A percentile compares a stretch with the other conserved stretches of the same genome.
Conservation (phyloP, 768 basidiomycete genomes). For the Multifurca ochricompacta region DNA sequence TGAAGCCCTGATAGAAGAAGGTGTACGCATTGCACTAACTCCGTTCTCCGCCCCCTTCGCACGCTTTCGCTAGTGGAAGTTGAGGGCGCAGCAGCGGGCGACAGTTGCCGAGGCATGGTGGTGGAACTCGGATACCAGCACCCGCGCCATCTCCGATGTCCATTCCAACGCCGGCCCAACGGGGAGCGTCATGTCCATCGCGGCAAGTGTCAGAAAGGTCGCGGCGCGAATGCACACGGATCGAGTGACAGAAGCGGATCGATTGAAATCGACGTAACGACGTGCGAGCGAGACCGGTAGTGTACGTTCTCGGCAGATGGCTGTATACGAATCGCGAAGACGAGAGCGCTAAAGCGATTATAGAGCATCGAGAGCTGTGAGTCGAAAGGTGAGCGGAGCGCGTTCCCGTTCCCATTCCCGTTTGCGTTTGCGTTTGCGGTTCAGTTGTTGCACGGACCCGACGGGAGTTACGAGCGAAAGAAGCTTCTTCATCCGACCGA, state of each 20-base stretch:
- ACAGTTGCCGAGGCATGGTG: too few relatives aligned
- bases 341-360: constrained; percentile 72
- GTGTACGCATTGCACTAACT: constrained; percentile 13
- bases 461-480: constrained; percentile 67
- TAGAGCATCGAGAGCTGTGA: constrained; percentile 67
- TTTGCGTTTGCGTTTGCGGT: too few relatives aligned
- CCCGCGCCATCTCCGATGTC: constrained; percentile 50
- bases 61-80: not conserved
- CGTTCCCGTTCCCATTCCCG: too few relatives aligned
- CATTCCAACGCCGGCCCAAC: constrained; percentile 52
- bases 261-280: constrained; percentile 54
- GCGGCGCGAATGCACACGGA: constrained; percentile 68
- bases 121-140: constrained; percentile 52
- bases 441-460: constrained; percentile 60
- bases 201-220: constrained; percentile 58
- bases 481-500: constrained; percentile 52
- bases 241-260: constrained; percentile 55
- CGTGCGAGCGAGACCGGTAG: constrained; percentile 58
- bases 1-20: constrained; percentile 15
- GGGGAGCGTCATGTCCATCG: constrained; percentile 44
- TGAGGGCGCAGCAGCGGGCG: constrained; percentile 8
- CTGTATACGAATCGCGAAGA: constrained; percentile 63
- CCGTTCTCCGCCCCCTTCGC: constrained; percentile 19
- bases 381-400: constrained; percentile 39
- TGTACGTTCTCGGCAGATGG: constrained; percentile 38